These are phyloP conservation scores for Herpetomonas tarakana DNA, from an alignment of 208 protist species.

Conservation along the genomic window DNA sequence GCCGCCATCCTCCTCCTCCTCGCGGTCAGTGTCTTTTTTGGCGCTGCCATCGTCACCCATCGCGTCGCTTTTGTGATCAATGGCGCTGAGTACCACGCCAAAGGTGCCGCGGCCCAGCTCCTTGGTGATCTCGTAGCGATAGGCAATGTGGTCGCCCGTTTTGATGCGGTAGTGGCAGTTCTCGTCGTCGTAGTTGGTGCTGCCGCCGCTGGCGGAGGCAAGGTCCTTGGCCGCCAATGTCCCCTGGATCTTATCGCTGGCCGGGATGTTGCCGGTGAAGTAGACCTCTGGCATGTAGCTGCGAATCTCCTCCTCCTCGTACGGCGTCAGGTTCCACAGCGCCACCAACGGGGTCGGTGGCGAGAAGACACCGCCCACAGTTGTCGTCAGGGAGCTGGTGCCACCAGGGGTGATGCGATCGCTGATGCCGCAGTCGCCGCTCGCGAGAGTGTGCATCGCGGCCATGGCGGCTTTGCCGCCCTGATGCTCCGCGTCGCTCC, in stretches of 20 bases:
- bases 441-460: too few relatives aligned
- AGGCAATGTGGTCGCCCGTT: conserved; percentile 92
- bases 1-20: not conserved
- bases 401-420: too few relatives aligned
- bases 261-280: conserved; percentile 48
- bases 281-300: conserved; percentile 60
- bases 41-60: conserved; percentile 2
- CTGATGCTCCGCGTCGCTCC: too few relatives aligned
- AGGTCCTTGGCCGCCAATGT: not conserved
- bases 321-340: conserved; percentile 45
- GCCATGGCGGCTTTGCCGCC: too few relatives aligned
- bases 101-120: conserved; percentile 87
- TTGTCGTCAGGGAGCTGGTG: too few relatives aligned
- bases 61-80: conserved; percentile 49
- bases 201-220: conserved; percentile 16
- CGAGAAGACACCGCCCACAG: too few relatives aligned
- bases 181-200: conserved; percentile 95
- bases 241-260: conserved; percentile 54
- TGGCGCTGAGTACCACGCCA: conserved; percentile 80
- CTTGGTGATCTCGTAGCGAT: conserved; percentile 88
- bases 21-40: not conserved
- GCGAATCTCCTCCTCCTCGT: conserved; percentile 67
- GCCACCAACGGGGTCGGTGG: too few relatives aligned
- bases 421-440: too few relatives aligned
- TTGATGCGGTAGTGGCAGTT: conserved; percentile 90